These are phyloP conservation scores for Penicillium turbatum DNA, from an alignment of 495 filamentous ascomycete genomes.

Conservation along the genomic window DNA sequence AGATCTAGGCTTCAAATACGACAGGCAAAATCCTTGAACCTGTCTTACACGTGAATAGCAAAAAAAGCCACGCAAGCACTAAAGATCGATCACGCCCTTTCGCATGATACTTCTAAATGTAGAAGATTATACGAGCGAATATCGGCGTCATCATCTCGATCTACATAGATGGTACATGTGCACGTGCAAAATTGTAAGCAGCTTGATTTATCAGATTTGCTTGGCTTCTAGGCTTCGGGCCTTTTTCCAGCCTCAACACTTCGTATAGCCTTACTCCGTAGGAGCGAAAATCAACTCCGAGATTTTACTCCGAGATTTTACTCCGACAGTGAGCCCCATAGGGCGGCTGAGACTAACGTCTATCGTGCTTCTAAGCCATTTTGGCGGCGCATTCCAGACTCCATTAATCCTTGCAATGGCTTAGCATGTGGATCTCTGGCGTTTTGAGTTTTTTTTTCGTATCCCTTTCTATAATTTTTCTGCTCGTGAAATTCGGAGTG, in stretches of 20 bases:
- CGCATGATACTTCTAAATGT: not conserved
- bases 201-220: not conserved
- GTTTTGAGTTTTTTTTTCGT: slow-evolving; percentile 4
- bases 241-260: not conserved
- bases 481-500: slow-evolving; percentile 13
- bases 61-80: not conserved
- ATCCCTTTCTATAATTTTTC: not conserved
- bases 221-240: too few relatives aligned
- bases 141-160: not conserved
- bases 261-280: not conserved
- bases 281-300: slow-evolving; percentile 9
- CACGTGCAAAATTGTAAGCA: not conserved
- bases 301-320: too few relatives aligned
- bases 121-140: not conserved
- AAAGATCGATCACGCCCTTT: not conserved
- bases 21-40: not conserved
- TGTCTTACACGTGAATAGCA: not conserved
- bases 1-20: not conserved
- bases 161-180: not conserved
- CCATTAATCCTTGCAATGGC: slow-evolving; percentile 3
- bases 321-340: slow-evolving; percentile 9
- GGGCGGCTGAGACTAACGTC: slow-evolving; percentile 12
- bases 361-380: not conserved
- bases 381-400: slow-evolving; percentile 10
- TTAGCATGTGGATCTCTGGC: slow-evolving; percentile 14